Conservation (phyloP, 75 land plant genomes). For the Picea sitchensis region DNA sequence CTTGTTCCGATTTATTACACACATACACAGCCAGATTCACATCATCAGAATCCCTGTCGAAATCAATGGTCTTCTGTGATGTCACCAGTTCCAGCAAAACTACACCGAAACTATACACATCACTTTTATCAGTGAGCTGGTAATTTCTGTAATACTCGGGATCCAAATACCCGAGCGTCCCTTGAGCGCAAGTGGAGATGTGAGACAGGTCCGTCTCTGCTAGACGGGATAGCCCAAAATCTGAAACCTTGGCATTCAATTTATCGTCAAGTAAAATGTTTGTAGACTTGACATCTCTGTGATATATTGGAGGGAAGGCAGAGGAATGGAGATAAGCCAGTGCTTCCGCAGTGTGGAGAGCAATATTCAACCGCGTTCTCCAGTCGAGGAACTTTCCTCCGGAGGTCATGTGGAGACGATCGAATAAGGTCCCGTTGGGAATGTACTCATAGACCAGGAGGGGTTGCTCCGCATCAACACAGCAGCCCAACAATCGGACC, state of each 20-base stretch:
- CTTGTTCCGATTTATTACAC: neutral
- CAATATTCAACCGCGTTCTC: conserved; percentile 30
- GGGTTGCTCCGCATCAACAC: conserved; percentile 61
- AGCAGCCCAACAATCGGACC: conserved; percentile 66
- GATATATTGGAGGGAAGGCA: conserved; percentile 32
- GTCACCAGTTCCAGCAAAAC: conserved; percentile 49
- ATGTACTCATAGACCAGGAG: conserved; percentile 68
- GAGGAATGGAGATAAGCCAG: conserved; percentile 36
- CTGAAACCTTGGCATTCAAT: conserved; percentile 51
- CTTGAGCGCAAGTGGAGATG: conserved; percentile 41
- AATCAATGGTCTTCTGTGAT: conserved; percentile 35
- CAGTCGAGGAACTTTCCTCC: conserved; percentile 8
- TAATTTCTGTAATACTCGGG: conserved; percentile 47
- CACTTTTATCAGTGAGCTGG: conserved; percentile 50
- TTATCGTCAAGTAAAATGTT: conserved; percentile 42
- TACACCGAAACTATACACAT: conserved; percentile 60
- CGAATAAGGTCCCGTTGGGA: conserved; percentile 40
- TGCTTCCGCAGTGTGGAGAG: conserved; percentile 21
- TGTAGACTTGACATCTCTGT: conserved; percentile 49
- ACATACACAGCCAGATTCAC: conserved; percentile 38
- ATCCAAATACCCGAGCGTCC: conserved; percentile 35
- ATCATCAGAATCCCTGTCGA: conserved; percentile 20
- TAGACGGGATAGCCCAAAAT: conserved; percentile 53
- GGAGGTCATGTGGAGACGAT: conserved; percentile 2
- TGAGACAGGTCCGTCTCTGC: conserved; percentile 26